Conservation (phyloP, 2,329 filamentous ascomycete genomes). For the Verticillium albo-atrum region DNA sequence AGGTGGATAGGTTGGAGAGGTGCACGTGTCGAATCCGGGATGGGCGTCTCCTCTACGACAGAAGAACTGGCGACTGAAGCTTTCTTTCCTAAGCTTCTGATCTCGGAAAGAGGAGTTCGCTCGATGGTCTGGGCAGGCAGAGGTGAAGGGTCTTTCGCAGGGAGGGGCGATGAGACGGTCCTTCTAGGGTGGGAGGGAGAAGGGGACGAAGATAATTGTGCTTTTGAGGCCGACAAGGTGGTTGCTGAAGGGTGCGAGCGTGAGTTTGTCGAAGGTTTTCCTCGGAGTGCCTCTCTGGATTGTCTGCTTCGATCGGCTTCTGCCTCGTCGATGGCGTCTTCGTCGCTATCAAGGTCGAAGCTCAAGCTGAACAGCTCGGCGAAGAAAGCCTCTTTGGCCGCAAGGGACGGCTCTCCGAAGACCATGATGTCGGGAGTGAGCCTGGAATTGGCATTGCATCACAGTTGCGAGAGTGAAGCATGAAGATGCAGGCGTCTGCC, state of each 20-base stretch:
- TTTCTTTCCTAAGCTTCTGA: slow-evolving; percentile 8
- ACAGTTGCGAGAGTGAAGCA: no score
- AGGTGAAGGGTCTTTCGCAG: no score
- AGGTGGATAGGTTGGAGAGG: slow-evolving; percentile 7
- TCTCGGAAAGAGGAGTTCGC: slow-evolving; percentile 20
- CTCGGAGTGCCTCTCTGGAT: not conserved
- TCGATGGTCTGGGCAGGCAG: slow-evolving; percentile 7
- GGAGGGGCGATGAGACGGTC: slow-evolving; percentile 4
- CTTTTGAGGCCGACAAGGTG: not conserved
- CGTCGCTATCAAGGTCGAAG: slow-evolving; percentile 16
- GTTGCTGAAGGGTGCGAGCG: not conserved
- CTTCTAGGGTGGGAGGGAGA: not conserved
- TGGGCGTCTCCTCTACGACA: slow-evolving; percentile 25
- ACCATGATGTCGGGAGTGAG: slow-evolving; percentile 12
- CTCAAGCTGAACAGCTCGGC: slow-evolving; percentile 28
- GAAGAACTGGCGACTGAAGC: not conserved
- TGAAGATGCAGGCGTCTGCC: no score
- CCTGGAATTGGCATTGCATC: no score
- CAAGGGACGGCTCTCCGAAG: slow-evolving; percentile 15
- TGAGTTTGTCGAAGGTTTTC: not conserved
- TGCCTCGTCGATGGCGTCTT: slow-evolving; percentile 22
- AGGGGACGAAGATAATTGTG: not conserved
- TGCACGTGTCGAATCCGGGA: slow-evolving; percentile 17
- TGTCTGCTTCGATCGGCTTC: slow-evolving; percentile 16
- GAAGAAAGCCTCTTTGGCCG: slow-evolving; percentile 44